These are phyloP conservation scores for Durusdinium trenchii DNA, from an alignment of 73 alveolate species.

Conservation along the genomic window DNA sequence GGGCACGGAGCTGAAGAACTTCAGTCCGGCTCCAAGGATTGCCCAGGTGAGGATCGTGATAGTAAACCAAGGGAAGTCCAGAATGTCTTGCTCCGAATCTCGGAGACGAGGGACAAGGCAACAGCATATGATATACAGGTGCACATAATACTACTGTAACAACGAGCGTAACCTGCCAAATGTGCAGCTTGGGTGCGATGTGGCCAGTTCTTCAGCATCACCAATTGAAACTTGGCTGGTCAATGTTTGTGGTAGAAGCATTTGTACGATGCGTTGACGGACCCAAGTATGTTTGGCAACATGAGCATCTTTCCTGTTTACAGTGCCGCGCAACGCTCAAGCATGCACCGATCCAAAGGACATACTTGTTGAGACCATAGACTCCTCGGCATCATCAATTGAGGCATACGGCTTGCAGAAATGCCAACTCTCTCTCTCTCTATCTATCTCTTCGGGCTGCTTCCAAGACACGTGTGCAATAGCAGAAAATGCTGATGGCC, in stretches of 20 bases:
- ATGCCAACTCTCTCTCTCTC: too few species aligned
- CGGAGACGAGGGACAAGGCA: background rate
- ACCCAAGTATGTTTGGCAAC: too few species aligned
- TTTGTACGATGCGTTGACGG: too few species aligned
- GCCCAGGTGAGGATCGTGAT: conserved; percentile 38
- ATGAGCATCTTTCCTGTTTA: too few species aligned
- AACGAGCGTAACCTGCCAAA: background rate
- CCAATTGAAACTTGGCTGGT: conserved; percentile 25
- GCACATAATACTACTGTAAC: background rate
- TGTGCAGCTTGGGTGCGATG: background rate
- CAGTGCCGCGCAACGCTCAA: background rate
- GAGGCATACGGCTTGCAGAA: background rate
- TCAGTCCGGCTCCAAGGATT: conserved; percentile 43
- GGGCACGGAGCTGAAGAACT: conserved; percentile 81
- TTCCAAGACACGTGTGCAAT: conserved; percentile 3
- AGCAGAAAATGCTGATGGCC: conserved; percentile 19
- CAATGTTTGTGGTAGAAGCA: background rate
- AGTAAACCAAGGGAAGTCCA: conserved; percentile 37
- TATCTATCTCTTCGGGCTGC: background rate
- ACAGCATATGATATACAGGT: too few species aligned
- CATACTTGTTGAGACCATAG: conserved; percentile 84
- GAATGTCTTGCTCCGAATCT: background rate
- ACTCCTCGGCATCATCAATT: conserved; percentile 11
- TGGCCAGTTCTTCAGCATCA: conserved; percentile 17
- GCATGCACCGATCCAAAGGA: conserved; percentile 85